Conservation (phyloP, 768 basidiomycete genomes). For the Coprinopsis strossmayeri region DNA sequence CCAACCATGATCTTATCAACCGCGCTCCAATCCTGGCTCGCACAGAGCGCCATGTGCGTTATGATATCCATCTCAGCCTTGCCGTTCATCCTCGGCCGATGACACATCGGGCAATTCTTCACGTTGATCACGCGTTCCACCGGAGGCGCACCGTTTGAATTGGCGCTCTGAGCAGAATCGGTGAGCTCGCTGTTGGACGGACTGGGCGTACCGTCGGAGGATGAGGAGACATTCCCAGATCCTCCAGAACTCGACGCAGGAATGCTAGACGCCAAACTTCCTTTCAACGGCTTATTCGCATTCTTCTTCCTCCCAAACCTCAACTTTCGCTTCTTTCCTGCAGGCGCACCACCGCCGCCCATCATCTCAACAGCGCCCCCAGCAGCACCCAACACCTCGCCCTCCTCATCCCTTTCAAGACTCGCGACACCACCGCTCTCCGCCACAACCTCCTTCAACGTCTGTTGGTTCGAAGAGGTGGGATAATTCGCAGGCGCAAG, state of each 20-base stretch:
- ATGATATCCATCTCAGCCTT: slow-evolving; percentile 93
- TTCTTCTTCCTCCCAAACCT: slow-evolving; percentile 16
- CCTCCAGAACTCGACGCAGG: too few species aligned
- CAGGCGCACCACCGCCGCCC: too few species aligned
- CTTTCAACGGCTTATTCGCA: too few species aligned
- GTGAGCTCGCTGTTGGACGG: too few species aligned
- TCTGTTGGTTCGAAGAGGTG: slow-evolving; percentile 41
- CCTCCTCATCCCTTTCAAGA: slow-evolving; percentile 17
- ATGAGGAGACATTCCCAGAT: too few species aligned
- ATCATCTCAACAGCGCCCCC: too few species aligned
- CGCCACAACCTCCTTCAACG: slow-evolving; percentile 26
- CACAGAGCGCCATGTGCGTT: slow-evolving; percentile 95
- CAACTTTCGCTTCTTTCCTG: slow-evolving; percentile 15
- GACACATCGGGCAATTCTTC: slow-evolving; percentile 90
- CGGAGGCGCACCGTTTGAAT: too few species aligned
- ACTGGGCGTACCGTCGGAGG: too few species aligned
- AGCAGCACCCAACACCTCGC: slow-evolving; percentile 12
- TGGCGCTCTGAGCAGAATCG: too few species aligned
- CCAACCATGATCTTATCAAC: slow-evolving; percentile 88
- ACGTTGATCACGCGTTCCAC: slow-evolving; percentile 92
- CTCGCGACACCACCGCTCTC: slow-evolving; percentile 8
- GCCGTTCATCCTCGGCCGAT: slow-evolving; percentile 74
- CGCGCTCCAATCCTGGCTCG: slow-evolving; percentile 86
- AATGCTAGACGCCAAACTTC: too few species aligned
- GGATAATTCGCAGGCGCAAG: background rate